phyloP scores from a whole-genome alignment of 495 filamentous ascomycete genomes.

The Pseudevernia furfuracea region DNA sequence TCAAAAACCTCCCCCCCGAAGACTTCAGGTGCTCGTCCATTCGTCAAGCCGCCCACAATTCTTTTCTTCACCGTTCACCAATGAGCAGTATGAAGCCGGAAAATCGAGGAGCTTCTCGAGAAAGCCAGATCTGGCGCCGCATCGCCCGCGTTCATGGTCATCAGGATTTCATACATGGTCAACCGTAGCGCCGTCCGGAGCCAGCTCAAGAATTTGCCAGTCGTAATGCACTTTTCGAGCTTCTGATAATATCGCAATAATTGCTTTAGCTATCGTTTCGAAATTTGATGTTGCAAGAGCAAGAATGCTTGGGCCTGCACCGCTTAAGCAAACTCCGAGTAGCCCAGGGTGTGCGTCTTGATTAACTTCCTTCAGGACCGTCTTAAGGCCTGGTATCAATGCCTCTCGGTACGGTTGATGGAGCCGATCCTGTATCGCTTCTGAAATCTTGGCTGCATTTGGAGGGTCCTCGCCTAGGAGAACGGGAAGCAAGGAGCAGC shows the following conservation, averaged over 20 bases:
- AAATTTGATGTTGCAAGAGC: neutral
- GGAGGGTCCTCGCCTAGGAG: constrained; percentile 82
- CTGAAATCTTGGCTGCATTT: constrained; percentile 86
- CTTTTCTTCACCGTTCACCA: neutral
- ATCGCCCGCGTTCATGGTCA: neutral
- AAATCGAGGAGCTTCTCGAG: neutral
- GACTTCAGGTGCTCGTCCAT: neutral
- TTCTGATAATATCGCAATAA: neutral
- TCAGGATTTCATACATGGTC: neutral
- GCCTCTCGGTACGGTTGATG: constrained; percentile 89
- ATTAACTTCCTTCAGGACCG: constrained; percentile 78
- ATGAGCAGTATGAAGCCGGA: neutral
- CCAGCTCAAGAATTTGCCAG: neutral
- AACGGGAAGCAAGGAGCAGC: constrained; percentile 77
- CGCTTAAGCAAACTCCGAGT: constrained; percentile 43
- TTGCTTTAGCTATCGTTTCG: neutral
- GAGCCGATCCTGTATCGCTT: constrained; percentile 95
- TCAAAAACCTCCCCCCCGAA: no score
- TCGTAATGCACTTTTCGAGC: neutral
- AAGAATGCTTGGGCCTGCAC: neutral
- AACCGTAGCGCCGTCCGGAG: neutral
- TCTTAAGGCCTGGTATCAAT: constrained; percentile 83
- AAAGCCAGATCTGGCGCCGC: neutral
- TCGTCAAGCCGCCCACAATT: neutral
- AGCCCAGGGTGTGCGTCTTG: constrained; percentile 79